Percentiles rank a stretch among this genome's conserved stretches.
Conservation (phyloP, 2,329 filamentous ascomycete species). For the Bisporella sp. region DNA sequence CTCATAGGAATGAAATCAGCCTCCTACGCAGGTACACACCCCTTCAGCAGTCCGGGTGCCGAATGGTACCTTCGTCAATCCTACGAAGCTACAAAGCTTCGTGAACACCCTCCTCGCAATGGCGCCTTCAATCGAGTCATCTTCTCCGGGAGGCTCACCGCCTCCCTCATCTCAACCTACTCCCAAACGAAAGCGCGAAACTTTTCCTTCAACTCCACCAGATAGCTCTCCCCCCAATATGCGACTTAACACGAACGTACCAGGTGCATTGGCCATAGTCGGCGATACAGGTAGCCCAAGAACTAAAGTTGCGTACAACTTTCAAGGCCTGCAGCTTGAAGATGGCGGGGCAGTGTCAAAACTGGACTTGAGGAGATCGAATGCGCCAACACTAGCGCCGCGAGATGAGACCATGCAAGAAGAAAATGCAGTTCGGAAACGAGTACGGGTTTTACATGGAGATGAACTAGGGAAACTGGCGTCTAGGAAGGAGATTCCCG, state of each 20-base stretch:
- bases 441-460: slow-evolving; percentile 13
- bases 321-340: slow-evolving; percentile 23
- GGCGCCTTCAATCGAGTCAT: no score
- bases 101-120: no score
- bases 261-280: background rate
- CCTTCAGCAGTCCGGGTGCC: no score
- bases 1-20: no score
- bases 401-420: slow-evolving; percentile 2
- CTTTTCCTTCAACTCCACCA: slow-evolving; percentile 14
- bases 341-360: slow-evolving; percentile 13
- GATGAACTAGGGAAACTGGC: slow-evolving; percentile 4
- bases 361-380: slow-evolving; percentile 10
- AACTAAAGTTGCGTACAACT: slow-evolving; percentile 24
- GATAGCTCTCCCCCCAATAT: slow-evolving; percentile 12
- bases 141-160: background rate
- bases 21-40: no score
- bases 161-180: background rate
- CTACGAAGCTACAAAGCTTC: no score
- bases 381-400: background rate
- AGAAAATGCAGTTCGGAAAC: slow-evolving; percentile 18
- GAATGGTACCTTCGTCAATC: no score
- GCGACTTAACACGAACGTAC: slow-evolving; percentile 10
- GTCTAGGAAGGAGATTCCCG: slow-evolving; percentile 4
- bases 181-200: slow-evolving; percentile 10
- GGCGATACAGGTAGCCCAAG: slow-evolving; percentile 19